Base-by-base conservation (phyloP, 148 eudicot species). In the Rhododendron mucronatum region DNA sequence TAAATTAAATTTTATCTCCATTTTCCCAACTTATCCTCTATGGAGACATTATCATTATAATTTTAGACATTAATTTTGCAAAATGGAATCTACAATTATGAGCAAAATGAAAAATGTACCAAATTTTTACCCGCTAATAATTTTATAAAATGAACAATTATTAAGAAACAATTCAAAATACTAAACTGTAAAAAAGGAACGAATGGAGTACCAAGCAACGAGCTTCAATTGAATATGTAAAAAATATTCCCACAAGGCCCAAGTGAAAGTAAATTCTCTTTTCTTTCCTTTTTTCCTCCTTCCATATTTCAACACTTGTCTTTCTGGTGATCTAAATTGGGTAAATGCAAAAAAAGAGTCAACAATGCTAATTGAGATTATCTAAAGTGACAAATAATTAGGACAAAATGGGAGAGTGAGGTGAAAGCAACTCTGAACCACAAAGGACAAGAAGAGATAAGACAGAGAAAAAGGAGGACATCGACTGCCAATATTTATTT, bases 301-400 rank as follows among this genome's bases (percentile, higher is more conserved):
- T 35, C 45, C 23, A 14, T 20, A 74, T 37, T 74, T 74, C 20
- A 3, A 76, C 44, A 2, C 80, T 39, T 41, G 9, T 47, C 50
- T 41, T 41, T 18, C 1, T 7, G 18, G 79, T 15, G 21, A 39
- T 35, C n/a, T 39, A 76, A 16, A 76, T 39, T 76, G 80, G 48
- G 80, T 7, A 13, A 41, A 39, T 15, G 48, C 76, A 30, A 71
- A 67, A 26, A 11, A 28, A 81, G 77, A 69, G 85, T 83, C 77
- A 83, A 83, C 77, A 83, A 82, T 55, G 61, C 39, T 83, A 83
- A 83, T 83, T 65, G 18, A 83, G 77, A 50, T 65, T 44, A 20
- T 28, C 30, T 65, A 83, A 83, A 83, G 85, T 63, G 85, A 28
- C 12, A 45, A 83, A 47, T 83, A 83, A 63, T 83, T 83, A 44